Base-by-base conservation (phyloP, 2,329 filamentous ascomycete genomes). In the Fusarium nanum region DNA sequence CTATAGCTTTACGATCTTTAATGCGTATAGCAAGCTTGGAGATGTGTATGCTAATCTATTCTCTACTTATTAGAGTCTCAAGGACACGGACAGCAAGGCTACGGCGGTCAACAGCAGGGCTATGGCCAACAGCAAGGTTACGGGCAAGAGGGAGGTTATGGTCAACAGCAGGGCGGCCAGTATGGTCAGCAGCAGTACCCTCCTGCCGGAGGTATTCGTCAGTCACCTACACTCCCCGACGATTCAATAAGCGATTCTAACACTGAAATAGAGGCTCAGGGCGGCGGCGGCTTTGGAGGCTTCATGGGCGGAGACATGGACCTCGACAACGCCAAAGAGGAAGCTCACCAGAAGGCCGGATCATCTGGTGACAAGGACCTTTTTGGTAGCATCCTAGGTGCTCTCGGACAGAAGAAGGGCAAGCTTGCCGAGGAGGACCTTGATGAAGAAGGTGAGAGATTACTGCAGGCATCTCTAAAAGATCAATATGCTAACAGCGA, bases 401-500 rank as follows among this genome's bases (percentile, higher is more conserved):
- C 81, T 44, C 79, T 89, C 48, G 78, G 80, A 20, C 79, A 86
- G 78, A 86, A 85, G 76, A 86, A 87, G 81, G 73, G 78, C 60
- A 77, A 81, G 60, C 75, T 88, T 25, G 80, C 80, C n/a, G 73
- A 82, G 37, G 82, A 86, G 60, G 84, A 88, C 55, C 73, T 82
- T 45, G 81, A 83, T 32, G 86, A 89, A 74, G 80, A 86, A 22
- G 83, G 86, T 85, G 61, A 41, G 81, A 23, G 5, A 30, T 4
- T 9, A 27, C 18, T 18, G 22, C 20, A 14, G 7, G 6, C 25
- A 11, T 6, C 12, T 27, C 9, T 34, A 22, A 7, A 8, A 22
- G 12, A 20, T 18, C 9, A 22, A 18, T 7, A 16, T 25, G 10
- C 23, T 49, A 13, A 64, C 12, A 10, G 5, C 14, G 22, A n/a